Percentiles rank a stretch among this genome's conserved stretches.
These are phyloP conservation scores for Vigna trinervia DNA, from an alignment of 306 rosid species.

Conservation along the genomic window DNA sequence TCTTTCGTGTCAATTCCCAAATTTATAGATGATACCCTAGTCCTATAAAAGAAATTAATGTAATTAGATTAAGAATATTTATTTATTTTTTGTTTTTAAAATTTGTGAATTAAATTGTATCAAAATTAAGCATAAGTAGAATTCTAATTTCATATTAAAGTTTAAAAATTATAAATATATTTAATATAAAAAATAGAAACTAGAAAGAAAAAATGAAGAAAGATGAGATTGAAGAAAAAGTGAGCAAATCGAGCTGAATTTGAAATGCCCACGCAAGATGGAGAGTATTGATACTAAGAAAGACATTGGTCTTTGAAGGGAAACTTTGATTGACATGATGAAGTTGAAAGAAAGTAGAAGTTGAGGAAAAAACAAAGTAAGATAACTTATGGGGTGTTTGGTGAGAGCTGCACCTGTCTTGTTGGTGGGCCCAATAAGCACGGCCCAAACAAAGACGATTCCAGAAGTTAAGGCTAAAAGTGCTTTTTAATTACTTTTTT, in stretches of 20 bases:
- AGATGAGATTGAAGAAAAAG: no score
- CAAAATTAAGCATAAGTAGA: no score
- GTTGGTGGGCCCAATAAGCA: not conserved
- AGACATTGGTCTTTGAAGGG: not conserved
- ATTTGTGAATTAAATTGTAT: no score
- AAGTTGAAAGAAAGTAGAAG: not conserved
- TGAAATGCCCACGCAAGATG: not conserved
- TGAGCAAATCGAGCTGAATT: not conserved
- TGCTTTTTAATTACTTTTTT: conserved; percentile 18
- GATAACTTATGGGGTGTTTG: not conserved
- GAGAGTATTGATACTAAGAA: not conserved
- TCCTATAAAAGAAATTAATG: no score
- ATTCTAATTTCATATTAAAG: no score
- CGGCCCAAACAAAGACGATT: not conserved
- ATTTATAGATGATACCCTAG: no score
- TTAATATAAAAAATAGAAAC: no score
- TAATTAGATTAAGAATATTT: no score
- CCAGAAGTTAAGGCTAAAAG: not conserved
- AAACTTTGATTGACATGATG: not conserved
- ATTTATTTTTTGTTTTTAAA: no score
- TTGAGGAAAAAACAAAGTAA: not conserved
- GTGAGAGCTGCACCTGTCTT: not conserved
- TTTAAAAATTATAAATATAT: no score
- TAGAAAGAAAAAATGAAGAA: no score
- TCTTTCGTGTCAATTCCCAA: no score